Conservation (phyloP, 495 filamentous ascomycete species). For the Astrothelium macrocarpum region DNA sequence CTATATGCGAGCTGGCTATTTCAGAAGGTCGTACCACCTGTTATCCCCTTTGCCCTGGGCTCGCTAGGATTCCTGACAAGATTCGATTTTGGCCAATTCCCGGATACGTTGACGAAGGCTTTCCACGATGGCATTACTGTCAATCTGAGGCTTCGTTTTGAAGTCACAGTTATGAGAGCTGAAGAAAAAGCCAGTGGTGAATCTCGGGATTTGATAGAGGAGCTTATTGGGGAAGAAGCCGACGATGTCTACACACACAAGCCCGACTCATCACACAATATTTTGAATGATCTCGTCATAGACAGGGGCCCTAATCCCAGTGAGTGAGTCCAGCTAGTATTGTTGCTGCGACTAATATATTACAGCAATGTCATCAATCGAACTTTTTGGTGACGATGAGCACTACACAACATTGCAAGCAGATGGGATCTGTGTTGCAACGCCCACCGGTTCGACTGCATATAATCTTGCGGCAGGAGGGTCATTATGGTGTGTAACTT, state of each 20-base stretch:
- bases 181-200: conserved; percentile 31
- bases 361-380: conserved; percentile 64
- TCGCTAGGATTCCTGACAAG: conserved; percentile 94
- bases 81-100: conserved; percentile 75
- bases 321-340: conserved; percentile 35
- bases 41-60: conserved; percentile 82
- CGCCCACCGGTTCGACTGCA: conserved; percentile 87
- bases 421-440: conserved; percentile 84
- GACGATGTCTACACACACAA: conserved; percentile 72
- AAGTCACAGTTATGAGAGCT: conserved; percentile 88
- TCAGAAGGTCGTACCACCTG: conserved; percentile 90
- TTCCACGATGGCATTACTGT: conserved; percentile 81
- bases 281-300: conserved; percentile 86
- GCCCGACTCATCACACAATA: conserved; percentile 72
- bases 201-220: conserved; percentile 65
- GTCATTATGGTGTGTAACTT: conserved; percentile 51
- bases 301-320: conserved; percentile 85
- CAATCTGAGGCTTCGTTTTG: conserved; percentile 80
- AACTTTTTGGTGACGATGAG: conserved; percentile 91
- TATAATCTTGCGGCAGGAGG: conserved; percentile 97
- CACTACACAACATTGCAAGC: conserved; percentile 83
- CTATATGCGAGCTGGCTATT: conserved; percentile 95
- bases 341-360: not conserved
- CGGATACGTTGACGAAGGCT: conserved; percentile 57
- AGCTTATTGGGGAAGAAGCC: conserved; percentile 73